Conservation (phyloP, 192 early-diverging fungal genomes). For the Coemansia interrupta region DNA sequence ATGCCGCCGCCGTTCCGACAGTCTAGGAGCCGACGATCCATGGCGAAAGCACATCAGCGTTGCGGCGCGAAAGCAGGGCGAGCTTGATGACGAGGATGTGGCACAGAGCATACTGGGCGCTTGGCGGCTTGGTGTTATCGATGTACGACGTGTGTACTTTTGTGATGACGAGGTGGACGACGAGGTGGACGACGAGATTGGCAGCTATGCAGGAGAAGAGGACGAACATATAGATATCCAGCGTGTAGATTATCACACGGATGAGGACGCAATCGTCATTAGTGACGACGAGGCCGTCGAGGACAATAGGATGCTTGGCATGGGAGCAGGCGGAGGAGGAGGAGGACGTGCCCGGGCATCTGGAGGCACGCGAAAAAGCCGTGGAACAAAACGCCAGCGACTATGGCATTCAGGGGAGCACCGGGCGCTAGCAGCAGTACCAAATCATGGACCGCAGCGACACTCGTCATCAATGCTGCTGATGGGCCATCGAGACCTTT, state of each 20-base stretch:
- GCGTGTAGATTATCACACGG: not conserved
- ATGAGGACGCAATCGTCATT: slow-evolving; percentile 27
- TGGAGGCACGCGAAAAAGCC: too few relatives aligned
- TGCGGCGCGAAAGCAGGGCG: slow-evolving; percentile 10
- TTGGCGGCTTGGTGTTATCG: slow-evolving; percentile 44
- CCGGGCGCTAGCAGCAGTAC: too few relatives aligned
- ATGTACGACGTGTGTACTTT: slow-evolving; percentile 45
- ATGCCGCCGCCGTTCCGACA: slow-evolving; percentile 21
- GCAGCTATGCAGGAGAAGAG: not conserved
- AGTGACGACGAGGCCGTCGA: slow-evolving; percentile 49
- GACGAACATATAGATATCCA: too few relatives aligned
- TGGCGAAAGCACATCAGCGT: slow-evolving; percentile 29
- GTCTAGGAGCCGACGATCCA: slow-evolving; percentile 20
- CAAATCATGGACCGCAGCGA: too few relatives aligned
- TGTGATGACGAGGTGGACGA: slow-evolving; percentile 25
- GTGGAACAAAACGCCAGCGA: too few relatives aligned
- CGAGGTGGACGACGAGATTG: not conserved
- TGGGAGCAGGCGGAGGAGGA: not conserved
- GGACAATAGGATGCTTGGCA: slow-evolving; percentile 22
- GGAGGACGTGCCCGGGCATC: not conserved
- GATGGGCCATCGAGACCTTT: not conserved
- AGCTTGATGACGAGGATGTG: slow-evolving; percentile 17
- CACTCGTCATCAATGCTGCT: too few relatives aligned
- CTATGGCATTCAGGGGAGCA: too few relatives aligned
- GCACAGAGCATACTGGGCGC: slow-evolving; percentile 33